Conservation (phyloP, 768 basidiomycete genomes). For the Epithele typhae region DNA sequence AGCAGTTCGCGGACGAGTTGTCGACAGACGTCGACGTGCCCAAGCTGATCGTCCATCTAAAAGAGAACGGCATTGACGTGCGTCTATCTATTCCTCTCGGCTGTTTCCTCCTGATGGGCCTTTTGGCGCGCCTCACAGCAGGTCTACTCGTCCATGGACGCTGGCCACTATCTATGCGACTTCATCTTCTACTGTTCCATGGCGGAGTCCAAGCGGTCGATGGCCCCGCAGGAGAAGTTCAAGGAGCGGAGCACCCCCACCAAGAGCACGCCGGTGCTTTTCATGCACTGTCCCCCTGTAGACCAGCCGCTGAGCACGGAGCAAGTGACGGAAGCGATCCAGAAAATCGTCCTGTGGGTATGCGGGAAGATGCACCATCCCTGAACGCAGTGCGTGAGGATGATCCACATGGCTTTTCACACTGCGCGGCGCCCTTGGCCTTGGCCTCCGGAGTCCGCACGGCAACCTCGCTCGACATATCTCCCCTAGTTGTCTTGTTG, state of each 20-base stretch:
- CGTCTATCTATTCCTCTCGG: neutral
- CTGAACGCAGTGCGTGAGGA: neutral
- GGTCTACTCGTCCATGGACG: conserved; percentile 70
- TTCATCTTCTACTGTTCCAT: conserved; percentile 76
- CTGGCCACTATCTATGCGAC: conserved; percentile 73
- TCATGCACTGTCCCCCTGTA: conserved; percentile 69
- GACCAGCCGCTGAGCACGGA: conserved; percentile 59
- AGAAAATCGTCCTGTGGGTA: conserved; percentile 58
- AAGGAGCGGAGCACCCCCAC: conserved; percentile 22
- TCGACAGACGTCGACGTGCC: conserved; percentile 58
- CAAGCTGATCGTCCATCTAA: conserved; percentile 51
- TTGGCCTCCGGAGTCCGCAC: neutral
- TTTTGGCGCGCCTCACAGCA: conserved; percentile 34
- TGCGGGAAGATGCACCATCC: conserved; percentile 24
- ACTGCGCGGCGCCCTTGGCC: neutral
- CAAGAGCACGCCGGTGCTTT: conserved; percentile 45
- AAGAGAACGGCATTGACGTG: conserved; percentile 47
- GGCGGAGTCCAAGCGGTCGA: conserved; percentile 53
- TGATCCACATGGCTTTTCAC: neutral
- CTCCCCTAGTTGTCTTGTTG: conserved; percentile 1
- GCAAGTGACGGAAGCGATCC: conserved; percentile 64
- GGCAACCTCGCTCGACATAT: neutral
- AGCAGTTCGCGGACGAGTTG: conserved; percentile 51
- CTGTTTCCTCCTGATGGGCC: neutral
- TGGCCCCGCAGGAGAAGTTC: conserved; percentile 22